Conservation (phyloP, 306 rosid species). For the Acacia acuminata region DNA sequence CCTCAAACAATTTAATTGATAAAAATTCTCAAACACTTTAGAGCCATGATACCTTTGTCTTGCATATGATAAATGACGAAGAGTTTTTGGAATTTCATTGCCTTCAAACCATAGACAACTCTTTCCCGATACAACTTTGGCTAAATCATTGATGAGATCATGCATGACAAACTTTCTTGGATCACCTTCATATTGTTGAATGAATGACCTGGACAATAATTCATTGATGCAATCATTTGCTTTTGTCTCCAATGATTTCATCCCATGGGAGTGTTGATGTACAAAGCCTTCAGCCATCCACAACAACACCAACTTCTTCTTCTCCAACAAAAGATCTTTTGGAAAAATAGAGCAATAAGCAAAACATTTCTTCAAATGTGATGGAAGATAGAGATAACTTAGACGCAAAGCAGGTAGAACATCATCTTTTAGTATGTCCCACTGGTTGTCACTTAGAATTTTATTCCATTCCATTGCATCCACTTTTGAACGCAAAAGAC, state of each 20-base stretch:
- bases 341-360: conserved; percentile 40
- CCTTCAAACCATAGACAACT: neutral
- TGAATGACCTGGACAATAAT: conserved; percentile 30
- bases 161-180: conserved; percentile 25
- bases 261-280: neutral
- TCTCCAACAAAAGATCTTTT: neutral
- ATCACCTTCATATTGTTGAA: neutral
- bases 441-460: conserved; percentile 33
- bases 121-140: neutral
- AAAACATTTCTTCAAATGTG: conserved; percentile 31
- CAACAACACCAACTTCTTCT: conserved; percentile 9
- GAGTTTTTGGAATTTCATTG: neutral
- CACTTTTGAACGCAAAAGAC: conserved; percentile 33
- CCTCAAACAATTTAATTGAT: neutral
- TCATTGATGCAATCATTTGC: conserved; percentile 35
- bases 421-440: conserved; percentile 42
- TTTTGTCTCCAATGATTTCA: conserved; percentile 14
- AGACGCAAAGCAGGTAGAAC: conserved; percentile 33
- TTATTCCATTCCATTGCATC: conserved; percentile 43
- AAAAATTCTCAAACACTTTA: neutral
- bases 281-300: conserved; percentile 54
- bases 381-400: conserved; percentile 30
- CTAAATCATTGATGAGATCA: conserved; percentile 36
- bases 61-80: conserved; percentile 33
- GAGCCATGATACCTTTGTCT: neutral